Conservation (phyloP, 345 rosid species). For the sweet orange (Citrus sinensis) region DNA sequence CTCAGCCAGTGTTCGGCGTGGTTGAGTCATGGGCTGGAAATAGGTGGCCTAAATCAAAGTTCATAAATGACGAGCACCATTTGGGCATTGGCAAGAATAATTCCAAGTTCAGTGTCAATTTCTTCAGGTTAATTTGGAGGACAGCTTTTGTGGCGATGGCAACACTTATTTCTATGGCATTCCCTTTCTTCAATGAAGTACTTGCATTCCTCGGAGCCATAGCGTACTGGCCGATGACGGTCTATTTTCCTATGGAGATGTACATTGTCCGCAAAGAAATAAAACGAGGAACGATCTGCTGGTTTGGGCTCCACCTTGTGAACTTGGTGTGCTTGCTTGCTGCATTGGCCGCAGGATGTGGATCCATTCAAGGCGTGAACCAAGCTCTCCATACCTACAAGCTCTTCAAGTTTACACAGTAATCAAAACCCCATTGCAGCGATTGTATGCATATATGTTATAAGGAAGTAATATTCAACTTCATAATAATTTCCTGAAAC, state of each 20-base stretch:
- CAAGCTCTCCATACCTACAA: conserved; percentile 9
- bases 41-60: conserved; percentile 20
- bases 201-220: conserved; percentile 27
- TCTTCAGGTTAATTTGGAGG: conserved; percentile 24
- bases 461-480: no score
- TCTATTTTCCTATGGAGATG: conserved; percentile 30
- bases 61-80: conserved; percentile 4
- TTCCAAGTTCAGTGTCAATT: background rate
- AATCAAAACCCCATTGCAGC: background rate
- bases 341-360: conserved; percentile 18
- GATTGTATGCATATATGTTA: background rate
- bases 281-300: background rate
- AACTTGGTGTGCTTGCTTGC: conserved; percentile 19
- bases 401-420: background rate
- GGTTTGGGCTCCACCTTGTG: conserved; percentile 16
- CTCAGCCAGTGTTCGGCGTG: conserved; percentile 19
- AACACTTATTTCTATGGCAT: conserved; percentile 23
- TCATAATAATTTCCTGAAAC: no score
- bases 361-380: conserved; percentile 20
- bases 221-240: conserved; percentile 26
- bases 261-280: conserved; percentile 23
- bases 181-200: conserved; percentile 31
- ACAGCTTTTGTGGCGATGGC: conserved; percentile 11
- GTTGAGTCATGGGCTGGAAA: conserved; percentile 21
- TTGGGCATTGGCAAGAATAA: background rate